Evolutionary conservation across 441 rosid species (phyloP), one percentile per base, ranked within the genome.

Genomic region (Brassica hybrid): DNA sequence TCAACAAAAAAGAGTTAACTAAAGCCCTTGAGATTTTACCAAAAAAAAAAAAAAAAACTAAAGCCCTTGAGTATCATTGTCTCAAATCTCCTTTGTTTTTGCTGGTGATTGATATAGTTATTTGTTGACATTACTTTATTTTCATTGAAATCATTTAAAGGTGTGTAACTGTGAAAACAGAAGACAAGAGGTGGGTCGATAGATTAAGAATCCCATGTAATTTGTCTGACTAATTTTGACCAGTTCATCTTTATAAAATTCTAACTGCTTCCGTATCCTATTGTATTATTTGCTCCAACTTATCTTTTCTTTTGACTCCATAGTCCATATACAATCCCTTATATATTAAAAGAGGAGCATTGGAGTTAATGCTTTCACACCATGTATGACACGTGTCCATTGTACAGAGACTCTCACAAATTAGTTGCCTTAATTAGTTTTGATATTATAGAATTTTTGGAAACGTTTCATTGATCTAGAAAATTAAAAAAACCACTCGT

Each of bases 131-230:
- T 43, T 30, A 32, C 43, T 60, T 25, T 6, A 3, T 54, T 34
- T 23, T 36, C 6, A 14, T 21, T 72, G 56, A 58, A 54, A 78
- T 59, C 1, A 21, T 78, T 30, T 4, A 18, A 27, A 19, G 45
- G 50, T 43, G 45, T 17, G 48, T 13, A 65, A 77, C 54, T 41
- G 76, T 71, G 54, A 71, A 70, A 64, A 71, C 67, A 41, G 4
- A 10, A 57, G 72, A 58, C 63, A 73, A 3, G 16, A 72, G 25
- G 66, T 79, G 74, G 81, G 81, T 79, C 74, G 74, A 62, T 73
- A 66, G 10, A 50, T 73, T 73, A 73, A 79, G 82, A 67, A 79
- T 79, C 82, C 82, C 67, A 73, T 79, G 71, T 19, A 60, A 9
- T 41, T 68, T 79, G 78, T 73, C 78, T 38, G 71, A 62, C 71